Base-by-base conservation (phyloP, 805 yeast genomes). In the Lipomyces sp. region DNA sequence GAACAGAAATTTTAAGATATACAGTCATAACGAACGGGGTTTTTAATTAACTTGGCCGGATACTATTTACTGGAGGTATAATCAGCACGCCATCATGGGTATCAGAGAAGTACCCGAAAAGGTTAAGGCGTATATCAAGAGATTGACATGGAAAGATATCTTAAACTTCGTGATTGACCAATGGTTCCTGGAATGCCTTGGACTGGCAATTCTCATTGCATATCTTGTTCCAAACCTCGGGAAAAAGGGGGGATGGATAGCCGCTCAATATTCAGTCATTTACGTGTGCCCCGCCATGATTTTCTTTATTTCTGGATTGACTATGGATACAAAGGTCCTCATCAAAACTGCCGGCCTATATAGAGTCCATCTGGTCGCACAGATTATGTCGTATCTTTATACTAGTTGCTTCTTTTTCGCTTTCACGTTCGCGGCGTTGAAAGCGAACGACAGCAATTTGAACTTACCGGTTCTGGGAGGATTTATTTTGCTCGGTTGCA, bases 231-330 rank as follows among this genome's bases (percentile, higher is more conserved):
- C 96, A 0, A 75, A 82, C 51, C 86, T 89, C 67, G 96, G 95
- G 0, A 76, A 87, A 47, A 84, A 80, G 57, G 91, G 88, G 11
- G 96, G 96, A 2, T 71, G 81, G 22, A 79, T 88, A 29, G 73
- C 76, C 52, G 90, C 83, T 2, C 80, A 88, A 65, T 88, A 86
- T 65, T 72, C 86, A 37, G 83, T 89, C 32, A 83, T 83, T n/a
- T 89, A 88, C 64, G 89, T 90, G 33, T 93, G 95, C 0, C 95
- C 88, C 14, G 95, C 95, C 0, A 70, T 86, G 40, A 89, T 89
- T 52, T 88, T 89, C 69, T 71, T 89, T 43, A 81, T 86, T 35
- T 82, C 89, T 43, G 96, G 96, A 0, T 67, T 88, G 19, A 79
- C 87, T 21, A 88, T 88, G 83, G 73, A 80, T 43, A 78, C 93